Conservation (phyloP, 2,329 filamentous ascomycete species). For the Curvularia hawaiiensis region DNA sequence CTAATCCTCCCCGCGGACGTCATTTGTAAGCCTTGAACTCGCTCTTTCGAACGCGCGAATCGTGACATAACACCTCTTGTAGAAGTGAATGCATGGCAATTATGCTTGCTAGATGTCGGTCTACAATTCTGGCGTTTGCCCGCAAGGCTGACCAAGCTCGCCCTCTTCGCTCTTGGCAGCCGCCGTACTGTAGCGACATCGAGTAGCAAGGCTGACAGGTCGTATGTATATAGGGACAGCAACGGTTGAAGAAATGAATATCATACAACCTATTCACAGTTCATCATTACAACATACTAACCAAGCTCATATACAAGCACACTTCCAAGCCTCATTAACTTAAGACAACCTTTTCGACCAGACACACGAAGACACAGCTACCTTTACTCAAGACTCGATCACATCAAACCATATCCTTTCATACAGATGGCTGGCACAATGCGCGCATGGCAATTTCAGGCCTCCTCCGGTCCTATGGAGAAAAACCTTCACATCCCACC, state of each 20-base stretch:
- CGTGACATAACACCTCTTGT: not conserved
- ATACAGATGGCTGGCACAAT: slow-evolving; percentile 55
- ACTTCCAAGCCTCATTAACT: not conserved
- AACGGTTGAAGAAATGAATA: not conserved
- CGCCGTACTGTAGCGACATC: not conserved
- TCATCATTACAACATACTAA: not conserved
- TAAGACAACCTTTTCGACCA: not conserved
- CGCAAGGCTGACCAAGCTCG: slow-evolving; percentile 11
- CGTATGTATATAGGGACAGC: not conserved
- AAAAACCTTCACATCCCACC: slow-evolving; percentile 55
- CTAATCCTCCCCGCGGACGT: not conserved
- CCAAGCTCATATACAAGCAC: not conserved
- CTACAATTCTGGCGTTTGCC: not conserved
- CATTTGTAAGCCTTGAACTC: slow-evolving; percentile 3
- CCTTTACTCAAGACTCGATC: not conserved
- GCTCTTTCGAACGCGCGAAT: slow-evolving; percentile 2
- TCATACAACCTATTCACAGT: not conserved
- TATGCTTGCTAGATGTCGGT: not conserved
- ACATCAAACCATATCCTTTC: no score
- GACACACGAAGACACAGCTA: not conserved
- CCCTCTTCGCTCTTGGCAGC: slow-evolving; percentile 3
- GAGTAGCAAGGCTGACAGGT: not conserved
- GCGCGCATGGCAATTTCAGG: slow-evolving; percentile 42
- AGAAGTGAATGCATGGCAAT: not conserved
- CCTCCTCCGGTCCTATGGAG: slow-evolving; percentile 50